A percentile compares a stretch with the other conserved stretches of the same genome.
Conservation (phyloP, 177 flowering plant species). For the Vitis hybrid region DNA sequence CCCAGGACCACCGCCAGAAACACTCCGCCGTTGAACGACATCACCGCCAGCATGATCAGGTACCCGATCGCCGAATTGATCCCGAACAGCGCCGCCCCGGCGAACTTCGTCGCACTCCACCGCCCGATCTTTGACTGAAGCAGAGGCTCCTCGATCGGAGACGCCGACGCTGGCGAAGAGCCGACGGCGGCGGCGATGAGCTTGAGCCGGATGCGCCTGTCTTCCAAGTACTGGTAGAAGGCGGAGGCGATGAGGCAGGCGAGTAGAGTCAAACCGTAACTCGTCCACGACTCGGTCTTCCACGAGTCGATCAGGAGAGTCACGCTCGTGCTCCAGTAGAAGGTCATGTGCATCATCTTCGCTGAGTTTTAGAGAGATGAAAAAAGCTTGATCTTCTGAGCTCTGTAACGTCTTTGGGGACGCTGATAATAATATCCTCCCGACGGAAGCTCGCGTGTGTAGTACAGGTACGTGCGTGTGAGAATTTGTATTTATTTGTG, state of each 20-base stretch:
- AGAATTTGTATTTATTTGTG: no score
- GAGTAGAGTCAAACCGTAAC: constrained; percentile 58
- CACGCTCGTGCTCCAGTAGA: constrained; percentile 75
- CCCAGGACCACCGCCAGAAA: constrained; percentile 58
- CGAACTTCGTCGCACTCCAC: constrained; percentile 27
- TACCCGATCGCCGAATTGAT: constrained; percentile 69
- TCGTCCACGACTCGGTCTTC: constrained; percentile 63
- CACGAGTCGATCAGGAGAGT: constrained; percentile 72
- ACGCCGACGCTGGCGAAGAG: constrained; percentile 7
- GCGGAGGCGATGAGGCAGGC: constrained; percentile 58
- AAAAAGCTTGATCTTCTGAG: no score
- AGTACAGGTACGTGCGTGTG: no score
- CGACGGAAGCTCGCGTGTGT: no score
- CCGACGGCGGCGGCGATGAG: constrained; percentile 15
- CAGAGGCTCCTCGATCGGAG: constrained; percentile 29
- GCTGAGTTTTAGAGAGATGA: neutral
- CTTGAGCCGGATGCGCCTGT: constrained; percentile 54
- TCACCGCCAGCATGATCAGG: constrained; percentile 66
- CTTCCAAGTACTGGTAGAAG: constrained; percentile 87
- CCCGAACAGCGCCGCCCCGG: constrained; percentile 57
- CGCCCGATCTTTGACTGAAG: constrained; percentile 12
- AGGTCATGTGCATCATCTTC: constrained; percentile 97
- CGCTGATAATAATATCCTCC: no score
- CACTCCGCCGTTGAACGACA: constrained; percentile 76
- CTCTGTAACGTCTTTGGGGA: no score